These are phyloP conservation scores for Mycogone perniciosa DNA, from an alignment of 2,329 filamentous ascomycete species.

Conservation along the genomic window DNA sequence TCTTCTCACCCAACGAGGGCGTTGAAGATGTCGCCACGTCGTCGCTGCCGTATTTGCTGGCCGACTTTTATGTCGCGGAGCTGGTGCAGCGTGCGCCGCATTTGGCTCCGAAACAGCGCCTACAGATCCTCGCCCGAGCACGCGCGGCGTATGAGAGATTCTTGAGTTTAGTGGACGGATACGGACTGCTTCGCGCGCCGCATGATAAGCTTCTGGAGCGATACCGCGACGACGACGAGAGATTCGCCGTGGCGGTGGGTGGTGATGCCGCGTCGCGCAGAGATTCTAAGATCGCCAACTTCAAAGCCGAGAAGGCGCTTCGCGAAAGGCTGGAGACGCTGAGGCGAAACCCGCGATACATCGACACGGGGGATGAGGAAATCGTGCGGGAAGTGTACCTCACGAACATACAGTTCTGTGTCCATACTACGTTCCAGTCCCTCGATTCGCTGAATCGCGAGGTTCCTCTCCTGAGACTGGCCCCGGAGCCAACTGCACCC, in stretches of 20 bases:
- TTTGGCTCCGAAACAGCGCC: constrained; percentile 49
- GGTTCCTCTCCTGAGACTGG: constrained; percentile 70
- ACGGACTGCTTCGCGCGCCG: constrained; percentile 59
- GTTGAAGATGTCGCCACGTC: constrained; percentile 79
- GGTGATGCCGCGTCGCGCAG: constrained; percentile 58
- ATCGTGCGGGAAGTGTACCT: constrained; percentile 73
- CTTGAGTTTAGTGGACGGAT: constrained; percentile 69
- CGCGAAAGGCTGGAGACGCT: constrained; percentile 68
- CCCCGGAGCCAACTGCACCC: constrained; percentile 50
- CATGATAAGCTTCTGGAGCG: constrained; percentile 65
- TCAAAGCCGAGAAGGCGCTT: constrained; percentile 77
- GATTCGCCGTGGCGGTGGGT: constrained; percentile 65
- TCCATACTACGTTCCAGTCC: constrained; percentile 75
- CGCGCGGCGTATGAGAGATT: constrained; percentile 71
- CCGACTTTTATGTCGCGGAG: constrained; percentile 74
- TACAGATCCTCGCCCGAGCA: constrained; percentile 54
- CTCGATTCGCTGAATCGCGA: constrained; percentile 86
- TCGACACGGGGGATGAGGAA: constrained; percentile 70
- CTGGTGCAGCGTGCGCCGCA: constrained; percentile 62
- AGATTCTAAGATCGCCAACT: constrained; percentile 79
- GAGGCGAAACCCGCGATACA: constrained; percentile 42
- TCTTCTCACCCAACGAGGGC: constrained; percentile 88
- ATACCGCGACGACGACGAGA: constrained; percentile 65
- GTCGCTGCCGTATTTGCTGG: constrained; percentile 79
- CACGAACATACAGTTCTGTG: constrained; percentile 64